Evolutionary conservation across 1,284 basidiomycete species (phyloP).

Genomic region (Leccinum colubrinum): DNA sequence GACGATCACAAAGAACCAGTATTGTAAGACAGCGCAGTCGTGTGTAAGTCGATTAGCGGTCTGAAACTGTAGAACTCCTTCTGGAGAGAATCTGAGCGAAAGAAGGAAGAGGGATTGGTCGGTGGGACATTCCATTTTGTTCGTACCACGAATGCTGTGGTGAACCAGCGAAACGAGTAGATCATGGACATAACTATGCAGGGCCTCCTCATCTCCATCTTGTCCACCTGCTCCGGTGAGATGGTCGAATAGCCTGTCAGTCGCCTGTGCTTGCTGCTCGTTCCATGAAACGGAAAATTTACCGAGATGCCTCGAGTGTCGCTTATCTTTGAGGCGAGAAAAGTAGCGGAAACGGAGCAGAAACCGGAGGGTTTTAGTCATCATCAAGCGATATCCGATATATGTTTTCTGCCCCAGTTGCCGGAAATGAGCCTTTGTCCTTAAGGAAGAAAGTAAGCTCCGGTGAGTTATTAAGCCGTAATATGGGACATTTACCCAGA

Average conservation of each 20-base stretch:
- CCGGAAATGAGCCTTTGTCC: too few species aligned
- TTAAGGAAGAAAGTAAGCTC: neutral
- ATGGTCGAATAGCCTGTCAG: too few species aligned
- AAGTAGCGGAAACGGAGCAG: too few species aligned
- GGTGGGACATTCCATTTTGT: conserved; percentile 8
- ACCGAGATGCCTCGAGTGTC: too few species aligned
- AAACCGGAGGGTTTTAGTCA: too few species aligned
- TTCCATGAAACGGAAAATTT: too few species aligned
- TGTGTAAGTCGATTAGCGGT: neutral
- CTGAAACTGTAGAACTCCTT: neutral
- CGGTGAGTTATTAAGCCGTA: neutral
- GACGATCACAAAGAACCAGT: neutral
- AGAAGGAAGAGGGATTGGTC: neutral
- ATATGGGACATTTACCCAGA: neutral
- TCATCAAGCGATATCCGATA: too few species aligned
- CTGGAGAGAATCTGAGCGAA: neutral
- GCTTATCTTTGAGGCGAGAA: too few species aligned
- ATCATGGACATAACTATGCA: neutral
- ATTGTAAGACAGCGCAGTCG: neutral
- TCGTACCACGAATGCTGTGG: neutral
- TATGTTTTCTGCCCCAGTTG: neutral
- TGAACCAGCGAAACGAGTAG: conserved; percentile 2
- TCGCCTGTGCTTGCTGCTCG: too few species aligned
- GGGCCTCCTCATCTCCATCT: neutral
- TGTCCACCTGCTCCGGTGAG: neutral